Evolutionary conservation across 768 basidiomycete genomes (phyloP), one percentile per base, ranked within the genome.

Genomic region (Amanita pallidorosea): DNA sequence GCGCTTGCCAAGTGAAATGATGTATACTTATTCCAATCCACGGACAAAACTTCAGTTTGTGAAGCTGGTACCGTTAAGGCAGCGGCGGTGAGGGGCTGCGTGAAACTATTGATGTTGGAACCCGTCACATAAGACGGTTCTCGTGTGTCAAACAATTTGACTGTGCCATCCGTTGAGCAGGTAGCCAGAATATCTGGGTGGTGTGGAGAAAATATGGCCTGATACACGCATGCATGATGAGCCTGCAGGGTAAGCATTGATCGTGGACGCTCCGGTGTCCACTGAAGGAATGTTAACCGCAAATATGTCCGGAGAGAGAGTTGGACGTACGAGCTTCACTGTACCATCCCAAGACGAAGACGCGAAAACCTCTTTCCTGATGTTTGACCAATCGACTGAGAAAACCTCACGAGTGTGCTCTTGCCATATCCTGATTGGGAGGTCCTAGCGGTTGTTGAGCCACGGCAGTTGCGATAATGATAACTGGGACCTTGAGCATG

Each of bases 11-110:
- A 69, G 9, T 82, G 65, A 58, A 81, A 79, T 6, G 87, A 85
- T 2, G 79, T 77, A 62, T 94, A 95, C 63, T 95, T 95, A 65
- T 95, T 95, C 89, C 90, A 95, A 57, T 94, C 92, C 29, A 93
- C 63, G 4, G 84, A 74, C 20, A 95, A 77, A 9, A 94, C 69
- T 64, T 95, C 92, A 7, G 79, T 81, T 1, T 76, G 74, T 5
- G 86, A 84, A 1, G 85, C 88, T 18, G 88, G 88, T 6, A 90
- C 66, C 9, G 88, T 90, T 54, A 90, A 73, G 11, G 75, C 83
- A 3, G 88, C 77, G 6, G 83, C 78, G 7, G 85, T 76, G 20
- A 86, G 63, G 4, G 87, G 85, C 50, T 76, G 68, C 3, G 82
- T 81, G 60, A 85, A 88, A 35, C 71, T 64, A 61, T 82, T 80